Evolutionary conservation across 257 asterid genomes (phyloP), one percentile per base, ranked within the genome.

Genomic region (Przewalskia tangutica): DNA sequence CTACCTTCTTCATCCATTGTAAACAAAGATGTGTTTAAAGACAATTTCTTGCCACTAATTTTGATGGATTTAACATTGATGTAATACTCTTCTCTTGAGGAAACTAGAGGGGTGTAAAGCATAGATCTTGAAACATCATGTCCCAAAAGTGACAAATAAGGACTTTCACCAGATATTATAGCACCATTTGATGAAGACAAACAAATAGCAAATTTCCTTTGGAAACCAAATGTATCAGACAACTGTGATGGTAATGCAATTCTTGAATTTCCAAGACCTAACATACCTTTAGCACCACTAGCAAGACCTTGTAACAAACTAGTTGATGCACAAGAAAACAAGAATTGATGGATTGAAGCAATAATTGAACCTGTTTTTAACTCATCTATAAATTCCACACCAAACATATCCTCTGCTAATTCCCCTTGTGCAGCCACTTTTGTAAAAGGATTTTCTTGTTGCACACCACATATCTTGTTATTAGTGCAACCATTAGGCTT

Each of bases 251-350:
- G 90, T 13, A 92, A 87, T 5, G 97, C 88, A 34, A 93, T 86
- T 79, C 97, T 89, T 27, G 97, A 84, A 79, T 88, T 85, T 5
- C 97, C 97, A 5, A 93, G 77, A 6, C 99, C 97, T 44, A 94
- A 64, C 85, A 93, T 76, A 27, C 98, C 99, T 64, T 84, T 87
- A 0, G 89, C 93, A 32, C 87, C 94, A 60, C 62, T 55, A 40
- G 96, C 91, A 11, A 95, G 85, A 0, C 95, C 95, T 16, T 90
- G 67, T 0, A 93, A 85, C 84, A 95, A 59, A 77, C 78, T 40
- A 82, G 81, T 82, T 4, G 93, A 90, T 0, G 92, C 89, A 85
- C 87, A 91, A 0, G 94, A 81, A 38, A 92, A 86, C 91, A 95
- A 77, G 81, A 93, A 92, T 9, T 87, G 59, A 85, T 89, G 91